These are phyloP conservation scores for Fusarium sp. DNA, from an alignment of 2,329 filamentous ascomycete genomes.

Conservation along the genomic window DNA sequence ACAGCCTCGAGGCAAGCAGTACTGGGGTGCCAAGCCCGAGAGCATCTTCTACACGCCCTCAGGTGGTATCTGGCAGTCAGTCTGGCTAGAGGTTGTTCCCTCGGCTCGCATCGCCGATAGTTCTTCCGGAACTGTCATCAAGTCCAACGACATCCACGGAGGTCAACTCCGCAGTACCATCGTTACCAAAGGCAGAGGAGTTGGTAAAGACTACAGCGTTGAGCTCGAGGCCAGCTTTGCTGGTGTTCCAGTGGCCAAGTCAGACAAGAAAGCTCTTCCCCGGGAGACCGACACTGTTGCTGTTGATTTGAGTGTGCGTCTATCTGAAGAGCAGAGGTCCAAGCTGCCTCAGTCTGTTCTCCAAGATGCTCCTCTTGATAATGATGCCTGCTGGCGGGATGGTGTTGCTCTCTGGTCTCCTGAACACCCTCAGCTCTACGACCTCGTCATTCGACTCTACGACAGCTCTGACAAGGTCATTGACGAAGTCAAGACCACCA, in stretches of 20 bases:
- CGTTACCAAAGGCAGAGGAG: conserved; percentile 60
- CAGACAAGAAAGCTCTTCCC: conserved; percentile 56
- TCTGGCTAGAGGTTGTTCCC: conserved; percentile 69
- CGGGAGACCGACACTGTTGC: conserved; percentile 61
- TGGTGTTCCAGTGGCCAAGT: conserved; percentile 59
- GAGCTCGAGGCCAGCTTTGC: conserved; percentile 66
- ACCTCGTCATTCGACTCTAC: conserved; percentile 64
- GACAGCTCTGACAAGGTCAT: conserved; percentile 55
- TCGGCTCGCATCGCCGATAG: conserved; percentile 64
- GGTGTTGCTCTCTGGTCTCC: conserved; percentile 73
- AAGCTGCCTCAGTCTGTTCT: conserved; percentile 53
- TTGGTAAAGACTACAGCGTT: conserved; percentile 60
- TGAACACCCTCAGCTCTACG: conserved; percentile 68
- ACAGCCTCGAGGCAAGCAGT: conserved; percentile 77
- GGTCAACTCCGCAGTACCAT: conserved; percentile 65
- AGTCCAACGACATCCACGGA: conserved; percentile 63
- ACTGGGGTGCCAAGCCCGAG: conserved; percentile 71
- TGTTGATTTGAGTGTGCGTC: conserved; percentile 61
- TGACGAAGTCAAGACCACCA: conserved; percentile 70
- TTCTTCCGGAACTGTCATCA: conserved; percentile 68
- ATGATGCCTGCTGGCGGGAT: conserved; percentile 60
- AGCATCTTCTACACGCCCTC: conserved; percentile 71
- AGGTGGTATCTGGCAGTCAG: conserved; percentile 69
- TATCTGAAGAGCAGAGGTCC: conserved; percentile 56
- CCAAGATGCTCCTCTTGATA: conserved; percentile 49